Base-by-base conservation (phyloP, 208 protist species). In the Leishmania major region DNA sequence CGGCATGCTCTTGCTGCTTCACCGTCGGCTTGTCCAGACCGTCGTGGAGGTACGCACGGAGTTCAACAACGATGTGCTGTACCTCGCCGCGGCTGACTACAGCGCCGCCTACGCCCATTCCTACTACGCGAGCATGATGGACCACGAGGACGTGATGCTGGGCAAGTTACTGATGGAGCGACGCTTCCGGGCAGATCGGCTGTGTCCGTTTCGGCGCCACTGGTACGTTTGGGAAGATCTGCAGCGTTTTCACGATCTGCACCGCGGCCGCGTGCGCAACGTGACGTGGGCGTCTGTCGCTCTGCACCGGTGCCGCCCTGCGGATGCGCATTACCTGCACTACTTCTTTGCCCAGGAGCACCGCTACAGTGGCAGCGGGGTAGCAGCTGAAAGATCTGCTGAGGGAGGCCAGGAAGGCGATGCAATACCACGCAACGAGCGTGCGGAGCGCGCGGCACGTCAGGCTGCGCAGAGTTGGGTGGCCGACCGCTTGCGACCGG, bases 71-170 rank as follows among this genome's bases (percentile, higher is more conserved):
- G 82, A 67, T 40, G 78, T 75, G 22, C 49, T 79, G 43, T 69
- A 73, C 4, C 82, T 81, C 35, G 45, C 72, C 19, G 49, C 49
- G 40, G 43, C 57, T 45, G 55, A 76, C 25, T 78, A 82, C 62
- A 35, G 31, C 31, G 62, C 73, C 0, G 51, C 43, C 7, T 37
- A 71, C 17, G 64, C 81, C 1, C 77, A 78, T 47, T 47, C 60
- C 17, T 79, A 81, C 78, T 78, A 69, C 62, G 55, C 78, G 5
- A 59, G 28, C 25, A 69, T 77, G 40, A 79, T 86, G 77, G 72
- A 81, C n/a, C 72, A 82, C 64, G 82, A 81, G 55, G 77, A 86
- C 55, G 64, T 86, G 2, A 79, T 81, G 82, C 6, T 79, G 8
- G 82, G 77, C 3, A 77, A 81, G 77, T 47, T 85, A 40, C 53